Conservation (phyloP, 2,329 filamentous ascomycete genomes). For the Talaromyces sp. region DNA sequence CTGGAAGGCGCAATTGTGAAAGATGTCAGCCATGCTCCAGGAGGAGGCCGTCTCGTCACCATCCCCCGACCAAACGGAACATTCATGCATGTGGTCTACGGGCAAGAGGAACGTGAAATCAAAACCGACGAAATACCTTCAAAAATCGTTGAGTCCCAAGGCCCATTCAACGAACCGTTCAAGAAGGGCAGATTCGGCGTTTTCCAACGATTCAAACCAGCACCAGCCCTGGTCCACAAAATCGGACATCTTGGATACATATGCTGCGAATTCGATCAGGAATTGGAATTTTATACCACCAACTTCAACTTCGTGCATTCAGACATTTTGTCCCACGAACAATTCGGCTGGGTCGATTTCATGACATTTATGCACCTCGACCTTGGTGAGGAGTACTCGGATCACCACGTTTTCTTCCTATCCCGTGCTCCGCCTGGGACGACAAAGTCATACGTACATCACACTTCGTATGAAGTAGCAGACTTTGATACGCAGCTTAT, state of each 20-base stretch:
- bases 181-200: slow-evolving; percentile 26
- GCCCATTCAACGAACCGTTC: slow-evolving; percentile 24
- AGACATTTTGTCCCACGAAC: slow-evolving; percentile 31
- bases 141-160: slow-evolving; percentile 22
- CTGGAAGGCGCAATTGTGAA: slow-evolving; percentile 54
- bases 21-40: slow-evolving; percentile 40
- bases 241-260: slow-evolving; percentile 44
- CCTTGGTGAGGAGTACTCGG: slow-evolving; percentile 48
- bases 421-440: slow-evolving; percentile 29
- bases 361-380: slow-evolving; percentile 57
- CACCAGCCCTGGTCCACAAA: slow-evolving; percentile 36
- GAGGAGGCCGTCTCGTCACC: slow-evolving; percentile 28
- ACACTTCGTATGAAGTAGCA: slow-evolving; percentile 68
- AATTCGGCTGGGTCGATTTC: slow-evolving; percentile 41
- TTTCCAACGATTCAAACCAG: slow-evolving; percentile 36
- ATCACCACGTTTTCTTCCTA: slow-evolving; percentile 60
- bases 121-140: slow-evolving; percentile 26
- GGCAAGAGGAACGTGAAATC: slow-evolving; percentile 47
- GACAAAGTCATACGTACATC: slow-evolving; percentile 57
- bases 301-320: slow-evolving; percentile 46
- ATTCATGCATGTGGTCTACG: slow-evolving; percentile 58
- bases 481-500: slow-evolving; percentile 70
- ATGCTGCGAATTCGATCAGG: slow-evolving; percentile 33
- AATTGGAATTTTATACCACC: slow-evolving; percentile 39
- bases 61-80: slow-evolving; percentile 53